A percentile compares a stretch with the other conserved stretches of the same genome.
These are phyloP conservation scores for Bolboschoenus planiculmis DNA, from an alignment of 176 grass and related monocot species.

Conservation along the genomic window DNA sequence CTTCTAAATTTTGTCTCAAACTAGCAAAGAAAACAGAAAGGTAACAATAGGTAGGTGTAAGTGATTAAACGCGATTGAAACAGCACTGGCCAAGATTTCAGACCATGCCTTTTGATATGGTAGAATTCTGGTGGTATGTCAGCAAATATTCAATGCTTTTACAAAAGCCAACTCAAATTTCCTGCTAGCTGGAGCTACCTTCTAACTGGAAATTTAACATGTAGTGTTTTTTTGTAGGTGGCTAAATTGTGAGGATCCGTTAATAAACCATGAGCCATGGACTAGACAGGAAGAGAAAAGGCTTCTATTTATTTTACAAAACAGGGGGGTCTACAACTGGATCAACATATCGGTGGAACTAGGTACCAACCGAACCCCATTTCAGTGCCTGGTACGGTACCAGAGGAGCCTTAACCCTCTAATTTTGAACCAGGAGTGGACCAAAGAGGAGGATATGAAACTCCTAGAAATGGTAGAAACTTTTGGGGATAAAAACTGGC, in stretches of 20 bases:
- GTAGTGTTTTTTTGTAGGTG: conserved; percentile 38
- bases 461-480: conserved; percentile 55
- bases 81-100: neutral
- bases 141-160: conserved; percentile 16
- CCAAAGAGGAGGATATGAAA: conserved; percentile 70
- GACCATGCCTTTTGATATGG: neutral
- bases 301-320: conserved; percentile 76
- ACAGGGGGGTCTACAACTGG: conserved; percentile 82
- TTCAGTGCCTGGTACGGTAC: conserved; percentile 82
- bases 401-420: conserved; percentile 95
- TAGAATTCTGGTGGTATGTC: neutral
- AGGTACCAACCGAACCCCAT: conserved; percentile 76
- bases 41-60: neutral
- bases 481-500: conserved; percentile 80
- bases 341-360: conserved; percentile 62
- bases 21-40: neutral
- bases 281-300: conserved; percentile 67
- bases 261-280: conserved; percentile 73
- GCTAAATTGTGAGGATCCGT: conserved; percentile 80
- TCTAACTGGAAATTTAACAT: neutral
- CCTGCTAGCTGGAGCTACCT: neutral
- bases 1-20: neutral
- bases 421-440: conserved; percentile 83
- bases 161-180: neutral
- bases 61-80: neutral